Percentiles rank a stretch among this genome's conserved stretches.
These are phyloP conservation scores for Taphrina confusa DNA, from an alignment of 1,139 yeast genomes.

Conservation along the genomic window DNA sequence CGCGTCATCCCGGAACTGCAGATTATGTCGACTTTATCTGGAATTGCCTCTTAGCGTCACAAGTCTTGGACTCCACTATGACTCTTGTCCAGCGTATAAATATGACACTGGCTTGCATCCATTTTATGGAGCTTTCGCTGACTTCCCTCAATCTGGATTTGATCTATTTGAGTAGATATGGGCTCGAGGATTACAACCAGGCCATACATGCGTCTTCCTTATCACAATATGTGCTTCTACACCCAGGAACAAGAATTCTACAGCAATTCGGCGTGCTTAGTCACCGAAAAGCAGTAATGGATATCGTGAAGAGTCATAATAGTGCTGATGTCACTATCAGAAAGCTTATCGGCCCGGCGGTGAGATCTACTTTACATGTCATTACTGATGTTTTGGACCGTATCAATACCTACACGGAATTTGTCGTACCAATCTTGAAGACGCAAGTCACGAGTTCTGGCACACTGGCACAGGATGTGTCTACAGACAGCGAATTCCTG, in stretches of 20 bases:
- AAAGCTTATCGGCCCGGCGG: background rate
- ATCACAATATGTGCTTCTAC: background rate
- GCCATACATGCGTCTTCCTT: background rate
- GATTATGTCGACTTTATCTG: conserved; percentile 18
- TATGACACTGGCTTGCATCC: conserved; percentile 2
- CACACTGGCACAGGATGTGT: conserved; percentile 1
- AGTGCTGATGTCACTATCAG: background rate
- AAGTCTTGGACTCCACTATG: background rate
- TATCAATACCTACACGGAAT: background rate
- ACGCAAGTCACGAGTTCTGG: background rate
- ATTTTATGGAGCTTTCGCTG: background rate
- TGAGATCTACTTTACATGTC: background rate
- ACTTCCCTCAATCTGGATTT: background rate
- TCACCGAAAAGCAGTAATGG: background rate
- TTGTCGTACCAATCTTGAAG: background rate
- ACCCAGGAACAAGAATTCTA: conserved; percentile 15
- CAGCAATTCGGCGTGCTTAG: background rate
- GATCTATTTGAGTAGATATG: background rate
- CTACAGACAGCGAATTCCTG: conserved; percentile 5
- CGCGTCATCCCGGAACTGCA: conserved; percentile 1
- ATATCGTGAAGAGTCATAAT: background rate
- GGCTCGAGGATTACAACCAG: background rate
- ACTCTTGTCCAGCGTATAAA: background rate
- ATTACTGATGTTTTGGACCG: background rate
- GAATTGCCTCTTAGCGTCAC: conserved; percentile 1